Conservation (phyloP, 2,329 filamentous ascomycete species). For the Mycosphaerella sp. region DNA sequence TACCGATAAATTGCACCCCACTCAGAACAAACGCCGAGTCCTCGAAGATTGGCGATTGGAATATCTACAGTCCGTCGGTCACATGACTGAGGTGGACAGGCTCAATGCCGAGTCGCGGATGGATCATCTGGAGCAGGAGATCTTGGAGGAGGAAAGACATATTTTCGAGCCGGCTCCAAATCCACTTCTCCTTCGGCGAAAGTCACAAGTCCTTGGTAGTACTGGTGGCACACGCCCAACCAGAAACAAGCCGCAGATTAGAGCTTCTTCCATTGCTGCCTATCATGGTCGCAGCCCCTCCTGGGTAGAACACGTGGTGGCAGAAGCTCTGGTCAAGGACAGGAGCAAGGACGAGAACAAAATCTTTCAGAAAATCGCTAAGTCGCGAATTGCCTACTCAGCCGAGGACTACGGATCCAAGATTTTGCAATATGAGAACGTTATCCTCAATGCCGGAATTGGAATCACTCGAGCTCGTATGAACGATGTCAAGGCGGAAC, state of each 20-base stretch:
- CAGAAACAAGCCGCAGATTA: too few species aligned
- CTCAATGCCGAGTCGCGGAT: too few species aligned
- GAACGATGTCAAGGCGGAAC: conserved; percentile 12
- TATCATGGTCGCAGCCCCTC: too few species aligned
- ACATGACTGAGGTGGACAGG: too few species aligned
- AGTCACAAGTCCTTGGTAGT: not conserved
- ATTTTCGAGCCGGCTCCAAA: not conserved
- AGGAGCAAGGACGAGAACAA: not conserved
- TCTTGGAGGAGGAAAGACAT: not conserved
- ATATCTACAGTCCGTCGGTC: too few species aligned
- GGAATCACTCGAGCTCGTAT: conserved; percentile 6
- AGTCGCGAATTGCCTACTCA: not conserved
- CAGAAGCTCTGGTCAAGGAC: not conserved
- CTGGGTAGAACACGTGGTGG: not conserved
- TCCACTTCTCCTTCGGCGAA: not conserved
- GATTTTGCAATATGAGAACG: conserved; percentile 5
- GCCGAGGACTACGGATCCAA: not conserved
- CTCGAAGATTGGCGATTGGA: not conserved
- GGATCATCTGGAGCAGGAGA: too few species aligned
- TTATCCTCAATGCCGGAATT: conserved; percentile 7
- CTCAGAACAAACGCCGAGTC: not conserved
- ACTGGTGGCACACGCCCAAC: not conserved
- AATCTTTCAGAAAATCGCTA: conserved; percentile 9
- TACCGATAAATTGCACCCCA: not conserved
- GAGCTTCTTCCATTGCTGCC: too few species aligned